Base-by-base conservation (phyloP, 108 stramenopile species). In the Asterionellopsis glacialis region DNA sequence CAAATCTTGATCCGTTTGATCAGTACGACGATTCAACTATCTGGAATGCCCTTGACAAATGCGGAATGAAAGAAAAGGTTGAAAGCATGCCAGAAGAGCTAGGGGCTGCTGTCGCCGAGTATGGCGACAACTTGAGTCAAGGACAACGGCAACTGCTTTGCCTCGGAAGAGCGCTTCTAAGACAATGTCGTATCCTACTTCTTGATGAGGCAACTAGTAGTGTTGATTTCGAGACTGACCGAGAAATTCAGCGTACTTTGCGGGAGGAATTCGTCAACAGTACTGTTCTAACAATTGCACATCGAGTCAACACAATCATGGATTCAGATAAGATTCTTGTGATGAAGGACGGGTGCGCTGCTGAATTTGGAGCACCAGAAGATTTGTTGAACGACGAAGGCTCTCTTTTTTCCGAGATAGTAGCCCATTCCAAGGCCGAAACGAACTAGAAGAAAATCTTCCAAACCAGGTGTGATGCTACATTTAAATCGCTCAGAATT, bases 121-220 rank as follows among this genome's bases (percentile, higher is more conserved):
- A 83, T 62, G 97, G 97, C 16, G 78, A 82, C 24, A 98, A 98
- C 69, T 76, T 94, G 40, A 89, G 87, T 60, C 75, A 92, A 28
- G 97, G 96, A 5, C 88, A 90, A 65, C 74, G 96, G 14, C 96
- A 97, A 62, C 78, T 98, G 27, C 79, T 98, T 13, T 96, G 95
- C 55, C 57, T 98, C 19, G 95, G 95, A 21, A 75, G 97, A 41
- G 96, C 95, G 14, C 50, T 97, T 13, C 59, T 98, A 56, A 75
- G 90, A n/a, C 62, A 82, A 26, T 74, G 83, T 42, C 73, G 75
- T 10, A 69, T 97, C 24, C 40, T 97, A 25, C 64, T 95, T 16
- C 64, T 95, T 21, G 97, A 98, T 65, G 97, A 98, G 64, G 94
- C 93, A 13, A 96, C 95, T 0, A 61, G 72, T n/a, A 67, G 62